Conservation (phyloP, 1,139 yeast species). For the Candida sanyaensis region DNA sequence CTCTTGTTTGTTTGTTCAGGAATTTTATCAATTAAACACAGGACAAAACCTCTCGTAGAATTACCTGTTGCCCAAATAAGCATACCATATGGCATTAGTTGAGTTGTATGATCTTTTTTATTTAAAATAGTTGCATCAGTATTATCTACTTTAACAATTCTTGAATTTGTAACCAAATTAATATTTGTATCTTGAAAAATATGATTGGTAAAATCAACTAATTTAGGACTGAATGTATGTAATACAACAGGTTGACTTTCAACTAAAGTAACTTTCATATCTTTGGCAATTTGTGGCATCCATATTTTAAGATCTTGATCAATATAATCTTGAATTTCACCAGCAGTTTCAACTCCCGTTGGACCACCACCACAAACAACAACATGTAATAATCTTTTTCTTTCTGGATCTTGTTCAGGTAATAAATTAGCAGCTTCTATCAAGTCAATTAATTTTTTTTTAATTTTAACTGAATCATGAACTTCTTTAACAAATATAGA, state of each 20-base stretch:
- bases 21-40: slow-evolving; percentile 62
- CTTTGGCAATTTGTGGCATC: slow-evolving; percentile 83
- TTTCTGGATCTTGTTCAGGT: slow-evolving; percentile 70
- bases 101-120: slow-evolving; percentile 50
- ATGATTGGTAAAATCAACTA: slow-evolving; percentile 80
- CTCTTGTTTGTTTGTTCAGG: slow-evolving; percentile 87
- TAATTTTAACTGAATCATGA: slow-evolving; percentile 74
- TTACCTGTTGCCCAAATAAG: slow-evolving; percentile 97
- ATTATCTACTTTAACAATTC: slow-evolving; percentile 80
- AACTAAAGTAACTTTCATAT: slow-evolving; percentile 77
- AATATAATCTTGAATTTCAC: slow-evolving; percentile 89
- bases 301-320: slow-evolving; percentile 86
- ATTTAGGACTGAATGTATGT: slow-evolving; percentile 81
- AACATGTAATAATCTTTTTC: slow-evolving; percentile 76
- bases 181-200: slow-evolving; percentile 79
- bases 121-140: slow-evolving; percentile 67
- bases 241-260: slow-evolving; percentile 91
- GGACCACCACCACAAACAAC: slow-evolving; percentile 97
- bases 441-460: slow-evolving; percentile 73
- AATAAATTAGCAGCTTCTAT: slow-evolving; percentile 80
- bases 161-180: slow-evolving; percentile 73
- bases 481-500: slow-evolving; percentile 86
- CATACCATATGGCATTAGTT: slow-evolving; percentile 78
- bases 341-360: slow-evolving; percentile 95
- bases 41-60: slow-evolving; percentile 76